Evolutionary conservation across 2,329 filamentous ascomycete species (phyloP).

Genomic region (Aspergillus alliaceus): DNA sequence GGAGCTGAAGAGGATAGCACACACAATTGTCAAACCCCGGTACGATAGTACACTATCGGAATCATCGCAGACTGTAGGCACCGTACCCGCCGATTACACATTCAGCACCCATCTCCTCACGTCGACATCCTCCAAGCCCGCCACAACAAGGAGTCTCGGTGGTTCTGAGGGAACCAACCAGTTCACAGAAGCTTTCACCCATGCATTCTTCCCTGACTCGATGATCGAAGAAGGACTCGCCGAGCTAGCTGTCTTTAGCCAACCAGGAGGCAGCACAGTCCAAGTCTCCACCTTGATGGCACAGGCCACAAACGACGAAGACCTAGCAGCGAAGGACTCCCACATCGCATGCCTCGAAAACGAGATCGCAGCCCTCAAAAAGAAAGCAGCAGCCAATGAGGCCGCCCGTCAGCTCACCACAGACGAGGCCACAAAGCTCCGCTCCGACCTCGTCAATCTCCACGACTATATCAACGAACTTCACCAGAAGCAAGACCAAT

Average conservation of each 20-base stretch:
- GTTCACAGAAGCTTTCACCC: conserved; percentile 40
- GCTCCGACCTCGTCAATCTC: conserved; percentile 33
- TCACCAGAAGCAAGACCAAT: conserved; percentile 38
- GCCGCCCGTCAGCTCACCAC: conserved; percentile 35
- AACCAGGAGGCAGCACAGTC: conserved; percentile 24
- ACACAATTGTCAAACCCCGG: conserved; percentile 73
- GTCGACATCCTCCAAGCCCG: conserved; percentile 7
- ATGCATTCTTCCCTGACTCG: conserved; percentile 38
- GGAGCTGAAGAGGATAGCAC: conserved; percentile 51
- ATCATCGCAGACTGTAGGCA: conserved; percentile 32
- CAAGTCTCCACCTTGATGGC: conserved; percentile 12
- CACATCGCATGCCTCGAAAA: conserved; percentile 36
- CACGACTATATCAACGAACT: conserved; percentile 41
- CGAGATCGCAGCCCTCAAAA: conserved; percentile 41
- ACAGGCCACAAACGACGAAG: conserved; percentile 12
- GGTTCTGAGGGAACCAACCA: conserved; percentile 12
- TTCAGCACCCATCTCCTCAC: conserved; percentile 40
- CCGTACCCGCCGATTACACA: conserved; percentile 44
- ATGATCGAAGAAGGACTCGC: conserved; percentile 43
- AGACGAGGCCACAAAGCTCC: conserved; percentile 38
- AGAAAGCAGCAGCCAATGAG: conserved; percentile 36
- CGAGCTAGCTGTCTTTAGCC: conserved; percentile 34
- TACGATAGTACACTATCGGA: conserved; percentile 42
- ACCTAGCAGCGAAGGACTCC: conserved; percentile 23
- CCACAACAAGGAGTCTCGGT: neutral